Conservation (phyloP, 78 protist species). For the Tieghemostelium lacteum region DNA sequence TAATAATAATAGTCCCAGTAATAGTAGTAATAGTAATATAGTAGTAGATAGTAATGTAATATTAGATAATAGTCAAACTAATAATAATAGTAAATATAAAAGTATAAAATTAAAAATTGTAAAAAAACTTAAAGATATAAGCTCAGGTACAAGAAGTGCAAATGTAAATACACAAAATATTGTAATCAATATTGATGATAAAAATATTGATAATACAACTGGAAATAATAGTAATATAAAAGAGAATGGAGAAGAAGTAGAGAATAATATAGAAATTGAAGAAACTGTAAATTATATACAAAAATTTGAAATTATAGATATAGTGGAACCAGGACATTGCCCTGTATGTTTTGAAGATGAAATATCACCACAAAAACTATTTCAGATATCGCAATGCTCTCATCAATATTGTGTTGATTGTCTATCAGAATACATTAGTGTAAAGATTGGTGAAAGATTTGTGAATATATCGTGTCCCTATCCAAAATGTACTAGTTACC, state of each 20-base stretch:
- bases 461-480: slow-evolving; percentile 14
- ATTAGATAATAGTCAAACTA: background rate
- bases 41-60: too few species aligned
- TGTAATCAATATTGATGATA: background rate
- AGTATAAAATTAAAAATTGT: too few species aligned
- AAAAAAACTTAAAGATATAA: background rate
- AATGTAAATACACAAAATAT: background rate
- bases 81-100: too few species aligned
- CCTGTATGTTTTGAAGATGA: slow-evolving; percentile 30
- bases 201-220: background rate
- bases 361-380: background rate
- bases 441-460: background rate
- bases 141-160: background rate
- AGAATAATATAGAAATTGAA: background rate
- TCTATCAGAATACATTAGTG: slow-evolving; percentile 1
- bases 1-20: too few species aligned
- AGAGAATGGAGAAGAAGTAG: background rate
- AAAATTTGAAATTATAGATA: background rate
- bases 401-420: slow-evolving; percentile 34
- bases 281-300: background rate
- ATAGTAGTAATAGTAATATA: too few species aligned
- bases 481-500: slow-evolving; percentile 1
- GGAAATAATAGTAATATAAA: slow-evolving; percentile 8
- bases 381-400: slow-evolving; percentile 22
- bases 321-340: background rate